phyloP scores from a whole-genome alignment of 2,329 filamentous ascomycete species.

The Meredithiella fracta region DNA sequence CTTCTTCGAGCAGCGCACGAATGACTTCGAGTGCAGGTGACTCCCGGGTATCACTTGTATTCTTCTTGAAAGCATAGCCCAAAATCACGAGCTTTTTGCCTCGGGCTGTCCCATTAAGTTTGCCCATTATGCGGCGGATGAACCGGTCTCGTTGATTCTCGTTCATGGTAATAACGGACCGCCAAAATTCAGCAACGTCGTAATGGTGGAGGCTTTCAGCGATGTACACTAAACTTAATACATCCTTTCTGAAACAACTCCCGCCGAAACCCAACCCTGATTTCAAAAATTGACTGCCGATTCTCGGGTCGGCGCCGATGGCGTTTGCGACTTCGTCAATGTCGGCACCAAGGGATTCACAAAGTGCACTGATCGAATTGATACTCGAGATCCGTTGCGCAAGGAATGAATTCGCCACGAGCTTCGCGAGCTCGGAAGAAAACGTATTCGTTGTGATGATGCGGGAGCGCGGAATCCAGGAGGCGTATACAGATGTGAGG shows the following conservation, averaged over 20 bases:
- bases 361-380: conserved; percentile 66
- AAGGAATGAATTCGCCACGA: conserved; percentile 65
- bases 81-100: conserved; percentile 58
- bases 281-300: conserved; percentile 57
- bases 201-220: conserved; percentile 51
- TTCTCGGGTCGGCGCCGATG: conserved; percentile 53
- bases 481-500: conserved; percentile 48
- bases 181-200: conserved; percentile 63
- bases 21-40: conserved; percentile 53
- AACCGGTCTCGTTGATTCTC: conserved; percentile 58
- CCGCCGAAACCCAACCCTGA: conserved; percentile 65
- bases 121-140: conserved; percentile 45
- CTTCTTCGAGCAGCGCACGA: conserved; percentile 46
- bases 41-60: conserved; percentile 60
- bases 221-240: conserved; percentile 56
- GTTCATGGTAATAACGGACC: conserved; percentile 58
- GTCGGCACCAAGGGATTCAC: conserved; percentile 59
- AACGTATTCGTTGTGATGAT: conserved; percentile 60
- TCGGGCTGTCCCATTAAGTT: conserved; percentile 50
- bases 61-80: conserved; percentile 67
- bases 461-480: conserved; percentile 50
- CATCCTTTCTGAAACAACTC: conserved; percentile 69
- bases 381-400: conserved; percentile 69
- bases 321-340: conserved; percentile 54
- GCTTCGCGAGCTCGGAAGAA: conserved; percentile 64